Evolutionary conservation across 169 alveolate species (phyloP).

Genomic region (Cryptosporidium parvum): DNA sequence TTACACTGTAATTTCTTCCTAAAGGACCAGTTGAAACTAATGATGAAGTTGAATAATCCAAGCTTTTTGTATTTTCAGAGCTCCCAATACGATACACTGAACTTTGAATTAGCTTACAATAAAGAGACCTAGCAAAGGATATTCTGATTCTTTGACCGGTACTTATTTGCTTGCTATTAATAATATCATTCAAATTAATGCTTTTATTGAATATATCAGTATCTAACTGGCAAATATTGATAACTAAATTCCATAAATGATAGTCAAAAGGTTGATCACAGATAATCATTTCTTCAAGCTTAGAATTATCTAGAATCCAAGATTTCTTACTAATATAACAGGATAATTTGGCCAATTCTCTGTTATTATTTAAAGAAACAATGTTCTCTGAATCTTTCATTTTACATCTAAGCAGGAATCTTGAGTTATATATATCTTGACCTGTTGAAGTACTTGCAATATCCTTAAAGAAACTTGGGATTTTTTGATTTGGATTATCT

Average conservation of each 20-base stretch:
- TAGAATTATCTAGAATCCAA: constrained; percentile 35
- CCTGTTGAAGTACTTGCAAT: neutral
- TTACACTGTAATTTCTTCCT: constrained; percentile 6
- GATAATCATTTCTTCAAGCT: constrained; percentile 27
- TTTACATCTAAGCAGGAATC: neutral
- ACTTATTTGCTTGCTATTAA: constrained; percentile 54
- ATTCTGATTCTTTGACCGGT: constrained; percentile 57
- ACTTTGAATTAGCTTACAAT: neutral
- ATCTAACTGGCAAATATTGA: constrained; percentile 14
- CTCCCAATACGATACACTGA: neutral
- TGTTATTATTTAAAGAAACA: neutral
- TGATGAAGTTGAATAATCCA: neutral
- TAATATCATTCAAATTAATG: constrained; percentile 7
- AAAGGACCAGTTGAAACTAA: neutral
- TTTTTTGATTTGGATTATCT: neutral
- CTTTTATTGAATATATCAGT: constrained; percentile 20
- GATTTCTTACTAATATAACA: constrained; percentile 22
- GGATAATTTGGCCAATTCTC: neutral
- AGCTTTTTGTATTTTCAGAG: neutral
- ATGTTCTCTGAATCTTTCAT: neutral
- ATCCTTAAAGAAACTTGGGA: neutral
- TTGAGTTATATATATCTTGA: neutral
- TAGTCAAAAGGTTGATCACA: constrained; percentile 44
- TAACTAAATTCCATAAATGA: constrained; percentile 27
- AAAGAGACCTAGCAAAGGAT: constrained; percentile 60